Percentiles rank a stretch among this genome's conserved stretches.
These are phyloP conservation scores for Yamadazyma jaroonii DNA, from an alignment of 1,139 yeast genomes.

Conservation along the genomic window DNA sequence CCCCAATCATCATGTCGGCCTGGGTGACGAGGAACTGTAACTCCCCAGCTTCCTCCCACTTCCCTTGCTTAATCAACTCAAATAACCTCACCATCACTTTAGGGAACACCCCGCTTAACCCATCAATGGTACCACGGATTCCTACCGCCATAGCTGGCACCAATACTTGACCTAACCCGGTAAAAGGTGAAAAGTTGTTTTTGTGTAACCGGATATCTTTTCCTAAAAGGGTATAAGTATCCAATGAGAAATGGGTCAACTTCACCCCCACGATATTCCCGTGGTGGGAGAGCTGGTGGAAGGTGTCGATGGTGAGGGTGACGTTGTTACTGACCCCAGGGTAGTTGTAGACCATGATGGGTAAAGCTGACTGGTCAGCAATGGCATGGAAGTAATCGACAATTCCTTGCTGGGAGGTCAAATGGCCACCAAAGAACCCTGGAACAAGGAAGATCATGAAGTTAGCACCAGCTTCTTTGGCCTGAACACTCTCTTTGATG, in stretches of 20 bases:
- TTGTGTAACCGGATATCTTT: constrained; percentile 30
- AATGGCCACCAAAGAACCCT: constrained; percentile 32
- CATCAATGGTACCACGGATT: constrained; percentile 46
- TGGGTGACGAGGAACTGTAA: constrained; percentile 39
- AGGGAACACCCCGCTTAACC: constrained; percentile 41
- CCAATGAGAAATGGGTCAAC: constrained; percentile 40
- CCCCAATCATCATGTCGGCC: constrained; percentile 39
- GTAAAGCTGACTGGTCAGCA: constrained; percentile 30
- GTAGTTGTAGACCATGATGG: constrained; percentile 34
- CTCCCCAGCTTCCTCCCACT: constrained; percentile 36
- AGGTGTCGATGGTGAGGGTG: constrained; percentile 31
- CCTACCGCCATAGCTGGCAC: constrained; percentile 44
- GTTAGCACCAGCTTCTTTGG: constrained; percentile 34
- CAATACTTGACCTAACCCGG: constrained; percentile 48
- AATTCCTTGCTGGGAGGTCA: constrained; percentile 33
- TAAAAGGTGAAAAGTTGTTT: constrained; percentile 38
- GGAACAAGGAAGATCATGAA: constrained; percentile 31
- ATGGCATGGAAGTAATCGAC: constrained; percentile 29
- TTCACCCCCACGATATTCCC: constrained; percentile 38
- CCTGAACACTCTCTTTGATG: constrained; percentile 24
- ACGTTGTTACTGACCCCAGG: constrained; percentile 41
- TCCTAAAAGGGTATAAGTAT: constrained; percentile 36
- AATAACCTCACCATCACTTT: constrained; percentile 36
- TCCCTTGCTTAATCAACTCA: constrained; percentile 24
- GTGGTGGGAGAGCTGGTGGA: constrained; percentile 27